Base-by-base conservation (phyloP, 768 basidiomycete genomes). In the Hemileccinum rubropunctum region DNA sequence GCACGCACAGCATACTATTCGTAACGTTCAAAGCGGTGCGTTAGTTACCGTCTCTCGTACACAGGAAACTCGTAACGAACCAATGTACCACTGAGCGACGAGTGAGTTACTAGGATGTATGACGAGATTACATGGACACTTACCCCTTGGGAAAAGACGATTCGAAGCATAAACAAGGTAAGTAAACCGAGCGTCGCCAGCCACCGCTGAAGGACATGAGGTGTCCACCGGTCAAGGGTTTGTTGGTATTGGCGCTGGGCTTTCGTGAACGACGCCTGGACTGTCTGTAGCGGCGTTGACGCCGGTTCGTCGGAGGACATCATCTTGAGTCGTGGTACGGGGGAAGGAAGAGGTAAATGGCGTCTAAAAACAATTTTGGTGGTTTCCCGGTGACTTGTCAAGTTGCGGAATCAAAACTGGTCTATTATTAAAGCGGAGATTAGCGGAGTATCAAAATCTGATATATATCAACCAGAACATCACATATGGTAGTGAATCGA, bases 191-290 rank as follows among this genome's bases (percentile, higher is more conserved):
- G 75, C 3, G 91, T 91, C 33, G 76, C 81, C 21, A 91, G 60
- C 97, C 97, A 99, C 51, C 97, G 82, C 60, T 95, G 80, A n/a
- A 91, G 70, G 27, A 86, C 80, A 64, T 92, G 83, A 0, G 97
- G 97, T 3, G 95, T 97, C 75, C 87, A 84, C 21, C 90, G 82
- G 76, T 99, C 97, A n/a, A 98, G 79, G 21, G 81, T 68, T 63
- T 87, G 84, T 68, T 95, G 93, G 67, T 95, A 94, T 64, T 85
- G 82, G 26, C 91, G 80, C 60, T 81, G 79, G n/a, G 78, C 45
- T 60, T 80, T 83, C 5, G 57, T 42, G n/a, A 68, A 10, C 7
- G 50, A 55, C 12, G 54, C 50, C 36, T 70, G 68, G 15, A 55
- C 57, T 8, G 64, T 56, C 44, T 68, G 66, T 21, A 68, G 43